Base-by-base conservation (phyloP, 2,329 filamentous ascomycete genomes). In the Colletotrichum sp. region DNA sequence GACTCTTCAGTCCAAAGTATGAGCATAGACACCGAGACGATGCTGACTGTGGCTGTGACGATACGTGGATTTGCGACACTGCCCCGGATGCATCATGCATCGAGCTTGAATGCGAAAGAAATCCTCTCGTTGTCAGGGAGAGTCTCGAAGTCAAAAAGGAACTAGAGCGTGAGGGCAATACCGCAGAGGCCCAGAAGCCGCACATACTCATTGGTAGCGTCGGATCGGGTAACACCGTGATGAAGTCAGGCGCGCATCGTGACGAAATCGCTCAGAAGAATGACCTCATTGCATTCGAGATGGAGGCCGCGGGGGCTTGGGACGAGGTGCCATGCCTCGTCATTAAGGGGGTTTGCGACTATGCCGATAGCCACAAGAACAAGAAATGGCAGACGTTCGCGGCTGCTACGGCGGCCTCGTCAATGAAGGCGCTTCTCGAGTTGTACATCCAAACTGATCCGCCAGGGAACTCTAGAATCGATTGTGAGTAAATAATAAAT, bases 281-380 rank as follows among this genome's bases (percentile, higher is more conserved):
- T 1, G 62, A 71, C 3, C 73, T 84, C 6, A 80, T 84, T 18
- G 82, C 79, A 0, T 85, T 84, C 43, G 84, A 85, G 74, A 85
- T 81, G 81, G 84, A 84, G 28, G 81, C 79, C 0, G 82, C 83
- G 3, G 84, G 84, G 0, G 62, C 79, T 0, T 84, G 80, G 80
- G 80, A 82, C 5, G 76, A 79, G 1, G 64, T 86, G 0, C 85
- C 86, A 0, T 86, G 83, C 10, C 71, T 88, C 3, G 77, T 85
- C 0, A 82, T 88, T 52, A 85, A 86, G 30, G 83, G 84, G 6
- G 81, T 85, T 4, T 84, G 81, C 68, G 83, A 86, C 78, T 87
- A 87, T 64, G 81, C 83, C 0, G 85, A 87, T 71, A 82, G 83
- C 39, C 85, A 86, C 76, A 85, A 86, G 76, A 83, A 79, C 67